A percentile compares a stretch with the other conserved stretches of the same genome.
phyloP scores from a whole-genome alignment of 176 grass and related monocot species.

The Ensete glaucum region DNA sequence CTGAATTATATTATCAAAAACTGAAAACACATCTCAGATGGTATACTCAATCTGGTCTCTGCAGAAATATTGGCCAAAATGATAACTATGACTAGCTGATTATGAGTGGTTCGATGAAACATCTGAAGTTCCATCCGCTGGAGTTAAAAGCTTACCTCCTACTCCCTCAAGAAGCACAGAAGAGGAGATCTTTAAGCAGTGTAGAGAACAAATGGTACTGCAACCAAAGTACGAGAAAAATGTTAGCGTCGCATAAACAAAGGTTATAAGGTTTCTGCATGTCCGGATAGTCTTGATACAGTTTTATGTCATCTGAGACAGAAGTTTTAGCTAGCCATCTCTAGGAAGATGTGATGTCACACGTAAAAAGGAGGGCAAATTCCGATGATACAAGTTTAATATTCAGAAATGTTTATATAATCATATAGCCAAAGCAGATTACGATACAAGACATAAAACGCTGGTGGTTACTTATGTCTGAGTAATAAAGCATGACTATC shows the following conservation, averaged over 20 bases:
- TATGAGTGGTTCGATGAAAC: too few species aligned
- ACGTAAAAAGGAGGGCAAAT: not conserved
- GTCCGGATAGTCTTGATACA: not conserved
- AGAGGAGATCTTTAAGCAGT: not conserved
- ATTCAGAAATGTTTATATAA: not conserved
- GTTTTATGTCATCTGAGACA: not conserved
- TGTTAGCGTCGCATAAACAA: not conserved
- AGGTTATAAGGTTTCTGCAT: not conserved
- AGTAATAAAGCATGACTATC: not conserved
- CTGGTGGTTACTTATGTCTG: not conserved
- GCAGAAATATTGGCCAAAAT: too few species aligned
- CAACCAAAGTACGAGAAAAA: not conserved
- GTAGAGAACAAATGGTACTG: conserved; percentile 10
- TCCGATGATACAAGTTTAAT: not conserved
- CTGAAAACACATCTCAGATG: too few species aligned
- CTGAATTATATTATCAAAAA: too few species aligned
- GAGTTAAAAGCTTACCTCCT: not conserved
- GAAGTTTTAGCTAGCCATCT: not conserved
- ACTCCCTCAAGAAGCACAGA: not conserved
- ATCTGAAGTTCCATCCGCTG: too few species aligned
- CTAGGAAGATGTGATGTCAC: not conserved
- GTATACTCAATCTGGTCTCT: too few species aligned
- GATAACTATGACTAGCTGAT: too few species aligned
- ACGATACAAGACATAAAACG: not conserved
- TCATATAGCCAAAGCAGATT: not conserved